phyloP scores from a whole-genome alignment of 208 protist species.

The Spongospora subterranea region DNA sequence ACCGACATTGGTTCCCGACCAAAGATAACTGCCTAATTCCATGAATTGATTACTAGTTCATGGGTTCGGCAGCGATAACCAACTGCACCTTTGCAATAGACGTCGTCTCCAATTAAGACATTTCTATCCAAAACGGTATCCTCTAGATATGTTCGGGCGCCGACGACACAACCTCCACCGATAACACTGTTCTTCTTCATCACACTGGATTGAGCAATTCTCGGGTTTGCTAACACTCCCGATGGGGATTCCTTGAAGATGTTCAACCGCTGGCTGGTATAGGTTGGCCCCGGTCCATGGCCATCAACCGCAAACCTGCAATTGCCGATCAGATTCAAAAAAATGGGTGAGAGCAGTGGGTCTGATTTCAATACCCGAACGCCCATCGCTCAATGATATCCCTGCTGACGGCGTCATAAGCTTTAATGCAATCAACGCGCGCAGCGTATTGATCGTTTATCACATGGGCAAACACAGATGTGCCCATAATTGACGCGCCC shows the following conservation, averaged over 20 bases:
- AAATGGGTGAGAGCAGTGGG: too few relatives aligned
- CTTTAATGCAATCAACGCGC: constrained; percentile 23
- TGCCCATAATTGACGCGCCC: constrained; percentile 9
- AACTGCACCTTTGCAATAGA: background rate
- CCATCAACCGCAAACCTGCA: constrained; percentile 24
- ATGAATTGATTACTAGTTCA: too few relatives aligned
- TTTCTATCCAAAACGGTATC: constrained; percentile 37
- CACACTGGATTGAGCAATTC: constrained; percentile 23
- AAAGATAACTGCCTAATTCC: background rate
- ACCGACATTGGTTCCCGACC: background rate
- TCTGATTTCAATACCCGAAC: constrained; percentile 30
- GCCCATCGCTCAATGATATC: constrained; percentile 53
- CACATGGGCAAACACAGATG: constrained; percentile 42
- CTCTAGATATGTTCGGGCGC: background rate
- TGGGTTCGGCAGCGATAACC: too few relatives aligned
- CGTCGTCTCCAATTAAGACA: constrained; percentile 15
- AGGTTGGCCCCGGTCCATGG: background rate
- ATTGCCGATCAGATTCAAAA: background rate
- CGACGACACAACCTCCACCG: background rate
- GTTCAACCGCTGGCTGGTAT: background rate
- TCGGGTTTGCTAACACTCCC: background rate
- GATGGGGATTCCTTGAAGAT: constrained; percentile 1
- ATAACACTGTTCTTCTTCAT: constrained; percentile 25
- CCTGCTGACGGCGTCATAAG: constrained; percentile 14
- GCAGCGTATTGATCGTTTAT: background rate